Percentiles rank a stretch among this genome's conserved stretches.
Conservation (phyloP, 495 filamentous ascomycete species). For the Penicillium bialowiezense region DNA sequence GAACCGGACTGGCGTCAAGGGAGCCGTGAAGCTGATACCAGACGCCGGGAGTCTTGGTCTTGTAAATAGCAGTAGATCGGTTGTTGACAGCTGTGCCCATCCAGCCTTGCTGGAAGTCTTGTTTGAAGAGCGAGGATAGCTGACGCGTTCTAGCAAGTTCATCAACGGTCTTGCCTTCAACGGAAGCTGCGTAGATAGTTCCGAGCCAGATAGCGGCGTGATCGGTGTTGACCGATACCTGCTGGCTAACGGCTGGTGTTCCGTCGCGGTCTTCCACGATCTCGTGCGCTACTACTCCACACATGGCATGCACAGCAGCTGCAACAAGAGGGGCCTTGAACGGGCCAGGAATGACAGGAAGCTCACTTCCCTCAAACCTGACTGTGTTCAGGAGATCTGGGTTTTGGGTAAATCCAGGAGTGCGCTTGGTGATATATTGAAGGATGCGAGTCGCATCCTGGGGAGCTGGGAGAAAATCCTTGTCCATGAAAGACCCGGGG, state of each 20-base stretch:
- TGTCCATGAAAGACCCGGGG: slow-evolving; percentile 29
- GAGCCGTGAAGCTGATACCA: slow-evolving; percentile 34
- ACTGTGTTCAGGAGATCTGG: slow-evolving; percentile 23
- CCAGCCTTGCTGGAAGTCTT: slow-evolving; percentile 17
- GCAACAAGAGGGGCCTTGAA: slow-evolving; percentile 23
- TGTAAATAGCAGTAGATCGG: slow-evolving; percentile 23
- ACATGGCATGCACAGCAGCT: slow-evolving; percentile 30
- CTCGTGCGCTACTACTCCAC: slow-evolving; percentile 26
- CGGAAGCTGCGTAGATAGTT: slow-evolving; percentile 14
- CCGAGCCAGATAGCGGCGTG: slow-evolving; percentile 32
- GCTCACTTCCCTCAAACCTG: slow-evolving; percentile 18
- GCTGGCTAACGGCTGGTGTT: slow-evolving; percentile 1
- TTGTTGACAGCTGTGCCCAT: slow-evolving; percentile 3
- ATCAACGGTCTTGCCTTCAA: slow-evolving; percentile 17
- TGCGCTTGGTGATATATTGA: slow-evolving; percentile 17
- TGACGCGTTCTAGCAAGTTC: slow-evolving; percentile 6
- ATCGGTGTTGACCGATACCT: slow-evolving; percentile 25
- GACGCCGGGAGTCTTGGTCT: slow-evolving; percentile 17
- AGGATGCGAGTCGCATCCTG: slow-evolving; percentile 27
- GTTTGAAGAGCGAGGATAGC: slow-evolving; percentile 6
- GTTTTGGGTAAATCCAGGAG: slow-evolving; percentile 25
- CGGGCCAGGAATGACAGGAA: slow-evolving; percentile 27
- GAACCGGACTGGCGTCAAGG: slow-evolving; percentile 11
- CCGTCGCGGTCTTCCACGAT: slow-evolving; percentile 25
- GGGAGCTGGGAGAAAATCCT: slow-evolving; percentile 19